A percentile compares a stretch with the other conserved stretches of the same genome.
Conservation (phyloP, 352 stramenopile genomes). For the Globisporangium spinosum region DNA sequence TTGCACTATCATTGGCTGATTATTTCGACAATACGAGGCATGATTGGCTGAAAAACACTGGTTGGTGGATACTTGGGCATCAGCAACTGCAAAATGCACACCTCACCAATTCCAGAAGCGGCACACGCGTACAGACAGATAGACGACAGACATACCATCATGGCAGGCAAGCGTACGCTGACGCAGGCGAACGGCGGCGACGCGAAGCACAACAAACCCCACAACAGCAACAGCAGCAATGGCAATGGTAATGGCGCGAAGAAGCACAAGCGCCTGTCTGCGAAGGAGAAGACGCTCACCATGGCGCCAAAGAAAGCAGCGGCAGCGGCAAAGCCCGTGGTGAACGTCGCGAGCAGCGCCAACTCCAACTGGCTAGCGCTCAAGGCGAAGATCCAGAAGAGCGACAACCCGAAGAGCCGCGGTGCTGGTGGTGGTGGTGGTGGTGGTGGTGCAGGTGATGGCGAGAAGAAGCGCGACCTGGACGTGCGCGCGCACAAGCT, state of each 20-base stretch:
- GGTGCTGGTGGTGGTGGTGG: neutral
- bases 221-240: neutral
- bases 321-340: neutral
- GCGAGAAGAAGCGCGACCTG: conserved; percentile 35
- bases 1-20: neutral
- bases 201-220: conserved; percentile 12
- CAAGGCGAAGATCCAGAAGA: conserved; percentile 64
- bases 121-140: neutral
- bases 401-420: conserved; percentile 21
- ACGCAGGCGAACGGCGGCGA: conserved; percentile 3
- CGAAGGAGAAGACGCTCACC: conserved; percentile 30
- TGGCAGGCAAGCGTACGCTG: conserved; percentile 25
- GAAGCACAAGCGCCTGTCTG: conserved; percentile 20
- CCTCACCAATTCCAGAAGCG: neutral
- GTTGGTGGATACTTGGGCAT: conserved; percentile 1
- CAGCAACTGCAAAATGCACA: neutral
- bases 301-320: conserved; percentile 23
- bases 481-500: conserved; percentile 39
- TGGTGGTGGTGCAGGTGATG: neutral
- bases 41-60: conserved; percentile 1
- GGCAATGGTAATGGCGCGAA: conserved; percentile 22
- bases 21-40: neutral
- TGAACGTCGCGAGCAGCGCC: conserved; percentile 21
- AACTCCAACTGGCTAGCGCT: conserved; percentile 78
- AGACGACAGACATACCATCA: conserved; percentile 1